Evolutionary conservation across 202 grass and related monocot genomes (phyloP).

Genomic region (Panicum virgatum): DNA sequence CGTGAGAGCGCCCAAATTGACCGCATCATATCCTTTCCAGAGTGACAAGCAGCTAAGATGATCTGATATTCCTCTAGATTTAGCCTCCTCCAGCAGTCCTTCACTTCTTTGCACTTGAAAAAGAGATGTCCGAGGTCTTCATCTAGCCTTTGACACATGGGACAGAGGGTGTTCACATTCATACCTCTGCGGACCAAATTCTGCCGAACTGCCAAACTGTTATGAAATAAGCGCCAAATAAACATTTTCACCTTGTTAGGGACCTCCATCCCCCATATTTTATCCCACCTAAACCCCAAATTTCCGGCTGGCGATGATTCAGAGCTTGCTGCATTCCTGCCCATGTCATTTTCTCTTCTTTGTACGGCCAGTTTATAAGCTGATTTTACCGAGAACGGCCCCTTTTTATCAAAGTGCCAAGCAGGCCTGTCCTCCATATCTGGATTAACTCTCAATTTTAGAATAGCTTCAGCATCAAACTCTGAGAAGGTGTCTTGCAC

Average conservation of each 20-base stretch:
- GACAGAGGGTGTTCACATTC: background rate
- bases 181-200: background rate
- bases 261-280: background rate
- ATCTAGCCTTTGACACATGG: too few relatives aligned
- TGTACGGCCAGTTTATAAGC: background rate
- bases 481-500: too few relatives aligned
- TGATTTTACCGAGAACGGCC: too few relatives aligned
- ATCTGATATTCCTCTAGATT: background rate
- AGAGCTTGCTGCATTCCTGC: background rate
- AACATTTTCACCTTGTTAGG: background rate
- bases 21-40: too few relatives aligned
- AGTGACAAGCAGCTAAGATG: too few relatives aligned
- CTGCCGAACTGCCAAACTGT: background rate
- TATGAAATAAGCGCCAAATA: background rate
- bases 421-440: background rate
- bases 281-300: background rate
- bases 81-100: background rate
- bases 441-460: too few relatives aligned
- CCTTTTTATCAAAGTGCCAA: too few relatives aligned
- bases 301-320: accelerated
- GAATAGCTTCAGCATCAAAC: too few relatives aligned
- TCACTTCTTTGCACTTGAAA: background rate
- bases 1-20: background rate
- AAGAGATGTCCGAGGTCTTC: background rate
- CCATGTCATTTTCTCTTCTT: background rate